Evolutionary conservation across 140 eudicot species (phyloP).

Genomic region (Oenanthe javanica): DNA sequence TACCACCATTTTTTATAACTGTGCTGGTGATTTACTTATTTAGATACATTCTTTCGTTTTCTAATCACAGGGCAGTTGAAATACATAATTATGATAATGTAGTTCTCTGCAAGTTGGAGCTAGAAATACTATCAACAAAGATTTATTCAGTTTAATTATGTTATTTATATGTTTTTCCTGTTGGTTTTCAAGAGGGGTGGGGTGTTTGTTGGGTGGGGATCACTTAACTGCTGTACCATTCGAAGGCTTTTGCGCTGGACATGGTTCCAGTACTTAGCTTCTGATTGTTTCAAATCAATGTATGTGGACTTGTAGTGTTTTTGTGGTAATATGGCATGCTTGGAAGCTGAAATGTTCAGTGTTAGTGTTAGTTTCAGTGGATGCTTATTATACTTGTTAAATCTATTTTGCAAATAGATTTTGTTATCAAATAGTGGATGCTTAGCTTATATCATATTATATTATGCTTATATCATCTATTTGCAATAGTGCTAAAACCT

Average conservation of each 20-base stretch:
- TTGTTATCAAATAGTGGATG: too few relatives aligned
- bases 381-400: background rate
- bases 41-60: background rate
- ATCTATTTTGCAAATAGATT: too few relatives aligned
- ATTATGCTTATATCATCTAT: background rate
- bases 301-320: background rate
- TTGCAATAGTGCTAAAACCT: background rate
- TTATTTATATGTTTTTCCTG: background rate
- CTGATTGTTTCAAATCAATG: background rate
- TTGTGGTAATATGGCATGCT: background rate
- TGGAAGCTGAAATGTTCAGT: background rate
- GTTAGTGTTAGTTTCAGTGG: background rate
- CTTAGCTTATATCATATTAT: too few relatives aligned
- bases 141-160: background rate
- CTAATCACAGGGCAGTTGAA: background rate
- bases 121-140: background rate
- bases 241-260: background rate
- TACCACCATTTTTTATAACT: constrained; percentile 12
- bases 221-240: background rate
- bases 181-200: background rate
- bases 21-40: background rate
- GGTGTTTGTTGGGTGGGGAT: background rate
- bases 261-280: background rate
- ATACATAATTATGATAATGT: background rate
- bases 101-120: background rate